Percentiles rank a stretch among this genome's conserved stretches.
Conservation (phyloP, 176 grass and related monocot species). For the Chloris gayana region DNA sequence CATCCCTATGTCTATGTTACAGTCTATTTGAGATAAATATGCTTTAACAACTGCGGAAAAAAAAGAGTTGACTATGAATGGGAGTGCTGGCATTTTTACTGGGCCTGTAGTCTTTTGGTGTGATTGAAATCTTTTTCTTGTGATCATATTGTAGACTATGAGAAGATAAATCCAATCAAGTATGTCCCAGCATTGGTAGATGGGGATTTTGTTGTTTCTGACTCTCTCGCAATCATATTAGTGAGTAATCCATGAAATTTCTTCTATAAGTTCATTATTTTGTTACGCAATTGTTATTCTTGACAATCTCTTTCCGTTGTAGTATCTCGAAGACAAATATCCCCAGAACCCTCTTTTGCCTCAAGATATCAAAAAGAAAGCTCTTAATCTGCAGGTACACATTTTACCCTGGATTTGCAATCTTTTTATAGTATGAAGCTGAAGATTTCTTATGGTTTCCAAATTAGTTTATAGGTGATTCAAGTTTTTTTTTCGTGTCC, state of each 20-base stretch:
- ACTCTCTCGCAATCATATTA: constrained; percentile 85
- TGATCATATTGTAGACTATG: constrained; percentile 66
- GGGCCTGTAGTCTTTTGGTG: background rate
- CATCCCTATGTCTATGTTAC: background rate
- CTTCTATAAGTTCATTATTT: constrained; percentile 1
- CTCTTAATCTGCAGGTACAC: constrained; percentile 85
- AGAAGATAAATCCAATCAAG: constrained; percentile 85
- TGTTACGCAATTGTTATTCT: too few relatives aligned
- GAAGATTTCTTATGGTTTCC: background rate
- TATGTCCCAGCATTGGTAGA: constrained; percentile 81
- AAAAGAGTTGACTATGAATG: background rate
- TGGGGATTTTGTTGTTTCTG: constrained; percentile 66
- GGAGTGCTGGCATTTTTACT: background rate
- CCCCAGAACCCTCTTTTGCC: constrained; percentile 72
- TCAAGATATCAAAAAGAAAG: constrained; percentile 69
- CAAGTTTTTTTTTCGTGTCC: background rate
- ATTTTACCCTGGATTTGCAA: background rate
- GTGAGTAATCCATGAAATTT: constrained; percentile 30
- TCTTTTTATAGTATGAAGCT: background rate
- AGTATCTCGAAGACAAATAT: constrained; percentile 98
- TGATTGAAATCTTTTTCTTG: background rate
- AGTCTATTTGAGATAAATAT: background rate
- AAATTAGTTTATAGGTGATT: background rate
- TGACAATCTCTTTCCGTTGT: constrained; percentile 19
- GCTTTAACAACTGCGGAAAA: background rate